phyloP scores from a whole-genome alignment of 2,329 filamentous ascomycete genomes.

The Fusarium xylarioides region DNA sequence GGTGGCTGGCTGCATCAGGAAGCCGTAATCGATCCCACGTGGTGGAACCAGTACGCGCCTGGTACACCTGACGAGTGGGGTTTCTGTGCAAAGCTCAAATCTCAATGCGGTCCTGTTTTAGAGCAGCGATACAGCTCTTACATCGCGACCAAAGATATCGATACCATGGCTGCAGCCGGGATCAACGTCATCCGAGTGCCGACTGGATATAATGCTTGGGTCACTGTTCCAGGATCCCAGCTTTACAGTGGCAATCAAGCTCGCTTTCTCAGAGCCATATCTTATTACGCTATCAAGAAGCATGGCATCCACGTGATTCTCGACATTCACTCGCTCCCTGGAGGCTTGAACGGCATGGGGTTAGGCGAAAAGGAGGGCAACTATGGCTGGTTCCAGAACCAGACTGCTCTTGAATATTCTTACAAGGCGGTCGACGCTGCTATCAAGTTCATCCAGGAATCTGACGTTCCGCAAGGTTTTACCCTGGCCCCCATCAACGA shows the following conservation, averaged over 20 bases:
- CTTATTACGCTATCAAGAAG: background rate
- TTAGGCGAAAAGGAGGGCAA: background rate
- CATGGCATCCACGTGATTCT: background rate
- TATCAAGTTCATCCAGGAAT: background rate
- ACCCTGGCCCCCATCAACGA: background rate
- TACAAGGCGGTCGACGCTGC: background rate
- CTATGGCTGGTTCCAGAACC: background rate
- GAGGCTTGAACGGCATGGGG: background rate
- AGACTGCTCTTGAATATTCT: background rate
- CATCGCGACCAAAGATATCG: background rate
- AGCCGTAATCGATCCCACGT: background rate
- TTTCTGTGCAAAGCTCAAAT: background rate
- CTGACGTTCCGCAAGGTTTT: background rate
- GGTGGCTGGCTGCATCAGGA: background rate
- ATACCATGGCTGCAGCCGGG: background rate
- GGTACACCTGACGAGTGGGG: background rate
- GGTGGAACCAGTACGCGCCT: background rate
- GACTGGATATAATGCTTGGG: background rate
- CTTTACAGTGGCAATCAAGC: background rate
- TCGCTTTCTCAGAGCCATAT: background rate
- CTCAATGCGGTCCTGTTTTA: background rate
- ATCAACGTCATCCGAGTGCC: background rate
- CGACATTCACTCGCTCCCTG: background rate
- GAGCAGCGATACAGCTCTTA: background rate
- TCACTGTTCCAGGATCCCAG: background rate